phyloP scores from a whole-genome alignment of 2,329 filamentous ascomycete genomes.

The Fusarium miscanthi region DNA sequence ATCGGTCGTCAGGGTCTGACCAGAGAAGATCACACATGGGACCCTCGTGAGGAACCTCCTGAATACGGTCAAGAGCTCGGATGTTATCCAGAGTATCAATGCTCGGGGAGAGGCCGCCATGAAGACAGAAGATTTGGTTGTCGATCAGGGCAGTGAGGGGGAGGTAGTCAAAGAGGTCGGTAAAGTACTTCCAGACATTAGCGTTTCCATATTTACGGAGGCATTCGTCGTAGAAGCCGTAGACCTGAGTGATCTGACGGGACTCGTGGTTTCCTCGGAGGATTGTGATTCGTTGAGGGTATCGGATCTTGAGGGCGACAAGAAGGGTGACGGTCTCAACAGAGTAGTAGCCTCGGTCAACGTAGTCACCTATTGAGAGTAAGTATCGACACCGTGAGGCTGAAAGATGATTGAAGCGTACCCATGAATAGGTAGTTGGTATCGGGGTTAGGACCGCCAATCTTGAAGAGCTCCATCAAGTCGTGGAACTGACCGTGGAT shows the following conservation, averaged over 20 bases:
- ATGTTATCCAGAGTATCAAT: constrained; percentile 98
- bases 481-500: constrained; percentile 99
- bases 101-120: constrained; percentile 95
- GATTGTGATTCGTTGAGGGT: constrained; percentile 97
- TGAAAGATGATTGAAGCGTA: constrained; percentile 55
- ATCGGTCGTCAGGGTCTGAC: constrained; percentile 97
- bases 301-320: constrained; percentile 96
- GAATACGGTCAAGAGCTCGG: constrained; percentile 91
- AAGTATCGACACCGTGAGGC: constrained; percentile 14
- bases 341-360: constrained; percentile 98
- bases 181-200: constrained; percentile 99
- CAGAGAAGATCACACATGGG: constrained; percentile 98
- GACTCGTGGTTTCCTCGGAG: constrained; percentile 99
- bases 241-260: constrained; percentile 98
- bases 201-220: constrained; percentile 98
- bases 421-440: constrained; percentile 99
- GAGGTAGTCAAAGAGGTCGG: constrained; percentile 98
- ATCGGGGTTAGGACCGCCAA: constrained; percentile 96
- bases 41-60: constrained; percentile 97
- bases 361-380: constrained; percentile 81
- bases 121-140: constrained; percentile 99
- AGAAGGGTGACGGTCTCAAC: constrained; percentile 98
- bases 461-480: constrained; percentile 99
- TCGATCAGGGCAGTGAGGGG: constrained; percentile 97
- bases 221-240: constrained; percentile 99